Evolutionary conservation across 2,329 filamentous ascomycete species (phyloP), one percentile per base, ranked within the genome.

Genomic region (Fusarium sacchari): DNA sequence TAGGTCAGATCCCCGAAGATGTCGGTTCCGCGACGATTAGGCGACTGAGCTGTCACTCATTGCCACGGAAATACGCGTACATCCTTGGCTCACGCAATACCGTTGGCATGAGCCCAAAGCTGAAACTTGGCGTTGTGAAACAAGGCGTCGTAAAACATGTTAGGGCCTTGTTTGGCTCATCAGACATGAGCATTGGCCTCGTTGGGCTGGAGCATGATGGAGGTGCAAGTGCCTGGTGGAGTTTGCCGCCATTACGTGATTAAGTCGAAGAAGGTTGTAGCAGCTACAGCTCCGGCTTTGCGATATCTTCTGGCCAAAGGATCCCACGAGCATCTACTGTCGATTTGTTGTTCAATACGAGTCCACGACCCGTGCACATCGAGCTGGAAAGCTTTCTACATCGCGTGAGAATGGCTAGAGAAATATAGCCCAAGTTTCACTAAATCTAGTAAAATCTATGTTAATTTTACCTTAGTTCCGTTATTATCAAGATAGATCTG

Each of bases 391-490:
- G 15, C 9, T 3, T 30, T 6, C 15, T 8, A 18, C 11, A 24
- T n/a, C 4, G 26, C 15, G 26, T 18, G 22, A 50, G 22, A 18
- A 4, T 5, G 17, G 18, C 22, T 18, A 18, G 11, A 10, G 10
- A 50, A 18, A 3, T 18, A 32, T 14, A 13, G 6, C 5, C 17
- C 1, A 24, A 15, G 12, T 6, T 15, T 6, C 9, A 24, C 17
- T 11, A 14, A 24, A 11, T 24, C 6, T 11, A 20, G 1, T 24
- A 7, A 11, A 20, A 34, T 20, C 6, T 14, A 15, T 24, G 7
- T 10, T 10, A 10, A 6, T 14, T 3, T 24, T 10, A 2, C 3
- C 11, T 1, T 24, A 4, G 1, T 7, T 24, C 2, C 20, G 30
- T 2, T 11, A 12, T 6, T 11, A 0, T 20, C 4, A 15, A 5